Evolutionary conservation across 179 eudicot species (phyloP).

Genomic region (Monotropa hypopitys): DNA sequence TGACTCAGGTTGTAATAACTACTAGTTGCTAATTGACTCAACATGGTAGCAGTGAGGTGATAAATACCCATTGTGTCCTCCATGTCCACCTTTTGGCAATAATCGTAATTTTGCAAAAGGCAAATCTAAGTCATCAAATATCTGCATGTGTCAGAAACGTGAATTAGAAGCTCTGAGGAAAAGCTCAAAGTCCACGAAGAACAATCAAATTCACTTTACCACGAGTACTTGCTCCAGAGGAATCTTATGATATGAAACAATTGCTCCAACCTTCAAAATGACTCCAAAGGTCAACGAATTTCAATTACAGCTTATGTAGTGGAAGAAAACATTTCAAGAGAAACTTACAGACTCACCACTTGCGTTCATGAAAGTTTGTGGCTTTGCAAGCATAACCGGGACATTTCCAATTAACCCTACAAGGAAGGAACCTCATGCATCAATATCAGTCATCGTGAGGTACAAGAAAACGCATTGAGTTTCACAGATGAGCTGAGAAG

Average conservation of each 20-base stretch:
- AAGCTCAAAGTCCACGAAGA: neutral
- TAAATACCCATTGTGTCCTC: conserved; percentile 92
- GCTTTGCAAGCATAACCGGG: conserved; percentile 81
- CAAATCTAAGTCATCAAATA: conserved; percentile 82
- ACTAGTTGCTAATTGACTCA: neutral
- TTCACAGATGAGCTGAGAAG: neutral
- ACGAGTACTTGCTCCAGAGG: conserved; percentile 84
- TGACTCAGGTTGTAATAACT: neutral
- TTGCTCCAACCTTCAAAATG: conserved; percentile 65
- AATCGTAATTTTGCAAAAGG: conserved; percentile 81
- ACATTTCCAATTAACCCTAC: conserved; percentile 64
- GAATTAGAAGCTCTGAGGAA: conserved; percentile 5
- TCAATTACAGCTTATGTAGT: neutral
- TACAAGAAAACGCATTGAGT: neutral
- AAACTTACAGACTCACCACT: conserved; percentile 98
- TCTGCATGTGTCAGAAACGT: conserved; percentile 27
- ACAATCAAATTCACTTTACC: conserved; percentile 36
- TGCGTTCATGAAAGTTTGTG: conserved; percentile 87
- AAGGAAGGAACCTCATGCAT: neutral
- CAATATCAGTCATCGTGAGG: neutral
- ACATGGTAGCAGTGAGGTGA: neutral
- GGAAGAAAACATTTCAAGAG: conserved; percentile 5
- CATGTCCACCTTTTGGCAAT: conserved; percentile 96
- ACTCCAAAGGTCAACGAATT: conserved; percentile 1
- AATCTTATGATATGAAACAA: conserved; percentile 83